Base-by-base conservation (phyloP, 1,284 basidiomycete genomes). In the Melampsora americana region DNA sequence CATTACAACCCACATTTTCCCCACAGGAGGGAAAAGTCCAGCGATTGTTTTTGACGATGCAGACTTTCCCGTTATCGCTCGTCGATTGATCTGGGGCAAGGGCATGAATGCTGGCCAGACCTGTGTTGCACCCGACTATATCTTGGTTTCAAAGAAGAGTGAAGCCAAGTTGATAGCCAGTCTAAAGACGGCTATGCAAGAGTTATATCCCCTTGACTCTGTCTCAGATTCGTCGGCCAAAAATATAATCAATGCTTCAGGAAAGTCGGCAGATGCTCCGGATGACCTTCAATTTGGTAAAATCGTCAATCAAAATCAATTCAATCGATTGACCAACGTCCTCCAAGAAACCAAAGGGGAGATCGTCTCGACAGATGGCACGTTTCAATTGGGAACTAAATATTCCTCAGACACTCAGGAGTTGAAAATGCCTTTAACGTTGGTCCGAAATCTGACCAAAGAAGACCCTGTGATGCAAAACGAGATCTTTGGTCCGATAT, bases 401-500 rank as follows among this genome's bases (percentile, higher is more conserved):
- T 79, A 35, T 78, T 77, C 5, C 79, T 80, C 56, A 78, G 69
- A 72, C 53, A 46, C 62, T 5, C 30, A n/a, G n/a, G 48, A 61
- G 20, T 50, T 74, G 76, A 82, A 81, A 77, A 75, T 84, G 16
- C 80, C 81, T 9, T 74, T 82, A 14, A 83, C 83, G 4, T 77
- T 85, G 26, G 78, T 85, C 16, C 78, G 80, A 32, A 78, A 83
- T 74, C 81, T 83, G 48, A 77, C 79, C 61, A 46, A 60, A 0
- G 80, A 82, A 56, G 84, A 85, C 69, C 53, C 80, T 11, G 72
- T 83, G 62, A 84, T 85, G 83, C 6, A 56, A 59, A 83, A 82
- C 30, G 84, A 85, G 79, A 81, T 85, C 79, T 85, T 85, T 75
- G 84, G 84, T 0, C 84, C 84, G 1, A 65, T 84, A 42, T 78